Conservation (phyloP, 306 rosid genomes). For the Fagus crenata region DNA sequence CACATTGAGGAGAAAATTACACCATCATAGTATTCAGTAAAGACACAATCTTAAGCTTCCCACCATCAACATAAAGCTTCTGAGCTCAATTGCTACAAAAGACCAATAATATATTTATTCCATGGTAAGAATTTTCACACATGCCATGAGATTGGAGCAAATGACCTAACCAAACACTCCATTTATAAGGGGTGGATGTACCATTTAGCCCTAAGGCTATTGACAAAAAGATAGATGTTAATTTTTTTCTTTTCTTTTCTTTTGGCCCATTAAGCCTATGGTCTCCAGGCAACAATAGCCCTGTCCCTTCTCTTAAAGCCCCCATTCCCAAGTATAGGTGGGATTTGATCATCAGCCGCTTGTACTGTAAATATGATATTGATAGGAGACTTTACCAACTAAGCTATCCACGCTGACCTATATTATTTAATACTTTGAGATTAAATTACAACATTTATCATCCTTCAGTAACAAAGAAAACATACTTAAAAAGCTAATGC, state of each 20-base stretch:
- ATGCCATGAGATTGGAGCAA: background rate
- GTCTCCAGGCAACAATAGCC: background rate
- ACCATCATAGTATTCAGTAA: too few relatives aligned
- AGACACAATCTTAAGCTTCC: background rate
- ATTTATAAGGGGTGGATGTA: background rate
- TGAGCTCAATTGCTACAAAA: background rate
- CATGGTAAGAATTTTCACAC: too few relatives aligned
- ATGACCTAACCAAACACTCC: background rate
- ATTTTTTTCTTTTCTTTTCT: background rate
- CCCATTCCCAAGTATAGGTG: background rate
- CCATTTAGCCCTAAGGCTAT: background rate
- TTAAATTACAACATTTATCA: background rate
- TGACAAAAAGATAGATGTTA: background rate
- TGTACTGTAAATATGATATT: background rate
- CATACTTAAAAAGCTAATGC: background rate
- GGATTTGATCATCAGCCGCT: background rate
- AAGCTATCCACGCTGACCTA: too few relatives aligned
- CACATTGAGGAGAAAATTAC: too few relatives aligned
- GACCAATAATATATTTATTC: background rate
- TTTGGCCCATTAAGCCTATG: background rate
- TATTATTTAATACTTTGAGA: background rate
- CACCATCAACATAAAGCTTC: slow-evolving; percentile 19
- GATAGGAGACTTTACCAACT: background rate
- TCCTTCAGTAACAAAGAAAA: background rate
- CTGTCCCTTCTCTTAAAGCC: background rate